A percentile compares a stretch with the other conserved stretches of the same genome.
Evolutionary conservation across 1,284 basidiomycete species (phyloP).

Genomic region (Cryptococcus neoformans): DNA sequence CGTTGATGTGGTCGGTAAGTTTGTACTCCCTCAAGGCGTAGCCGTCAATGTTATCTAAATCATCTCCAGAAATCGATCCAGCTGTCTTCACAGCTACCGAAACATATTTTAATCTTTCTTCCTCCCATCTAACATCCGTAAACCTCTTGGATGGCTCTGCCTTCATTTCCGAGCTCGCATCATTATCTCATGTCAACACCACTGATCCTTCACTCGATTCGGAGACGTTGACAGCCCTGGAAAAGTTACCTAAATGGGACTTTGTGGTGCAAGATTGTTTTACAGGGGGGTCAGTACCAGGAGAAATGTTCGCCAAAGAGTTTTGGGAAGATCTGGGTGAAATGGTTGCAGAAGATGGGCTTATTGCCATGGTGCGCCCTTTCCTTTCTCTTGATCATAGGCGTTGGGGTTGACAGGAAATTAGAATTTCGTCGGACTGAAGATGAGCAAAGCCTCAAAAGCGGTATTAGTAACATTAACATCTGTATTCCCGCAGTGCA

Average conservation of each 20-base stretch:
- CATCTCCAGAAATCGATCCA: constrained; percentile 77
- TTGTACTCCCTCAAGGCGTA: neutral
- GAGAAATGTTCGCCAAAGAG: constrained; percentile 72
- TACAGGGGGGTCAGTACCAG: constrained; percentile 79
- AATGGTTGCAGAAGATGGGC: constrained; percentile 65
- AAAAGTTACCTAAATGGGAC: constrained; percentile 56
- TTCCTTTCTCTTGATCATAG: neutral
- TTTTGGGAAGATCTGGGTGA: constrained; percentile 72
- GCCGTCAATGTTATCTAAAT: neutral
- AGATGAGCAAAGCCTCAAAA: constrained; percentile 61
- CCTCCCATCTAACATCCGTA: constrained; percentile 51
- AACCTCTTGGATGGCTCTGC: constrained; percentile 70
- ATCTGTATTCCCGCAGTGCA: constrained; percentile 67
- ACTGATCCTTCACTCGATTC: constrained; percentile 4
- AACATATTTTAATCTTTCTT: constrained; percentile 67
- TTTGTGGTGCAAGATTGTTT: constrained; percentile 88
- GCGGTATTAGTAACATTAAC: constrained; percentile 67
- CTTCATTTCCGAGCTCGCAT: constrained; percentile 57
- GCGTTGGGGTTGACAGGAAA: constrained; percentile 3
- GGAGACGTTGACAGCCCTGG: constrained; percentile 4
- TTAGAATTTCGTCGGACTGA: constrained; percentile 69
- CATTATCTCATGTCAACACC: constrained; percentile 11
- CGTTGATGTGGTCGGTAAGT: constrained; percentile 38
- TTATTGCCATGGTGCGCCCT: constrained; percentile 71
- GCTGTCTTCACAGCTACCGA: constrained; percentile 79